These are phyloP conservation scores for Volvox africanus DNA, from an alignment of 139 green algal species.

Conservation along the genomic window DNA sequence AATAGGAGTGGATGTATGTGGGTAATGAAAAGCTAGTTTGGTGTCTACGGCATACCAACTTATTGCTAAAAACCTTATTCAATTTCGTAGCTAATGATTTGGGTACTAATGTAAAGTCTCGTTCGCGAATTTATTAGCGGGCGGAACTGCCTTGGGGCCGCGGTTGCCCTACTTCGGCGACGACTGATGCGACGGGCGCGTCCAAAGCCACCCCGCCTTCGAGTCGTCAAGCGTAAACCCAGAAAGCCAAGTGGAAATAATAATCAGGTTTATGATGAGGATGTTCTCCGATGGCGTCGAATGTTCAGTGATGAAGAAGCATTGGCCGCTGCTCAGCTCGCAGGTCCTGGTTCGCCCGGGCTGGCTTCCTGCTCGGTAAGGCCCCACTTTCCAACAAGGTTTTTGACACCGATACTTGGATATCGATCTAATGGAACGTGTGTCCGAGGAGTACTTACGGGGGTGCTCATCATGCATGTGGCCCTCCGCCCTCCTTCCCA, in stretches of 20 bases:
- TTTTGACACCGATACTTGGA: background rate
- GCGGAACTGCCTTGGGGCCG: background rate
- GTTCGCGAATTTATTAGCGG: background rate
- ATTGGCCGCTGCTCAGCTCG: background rate
- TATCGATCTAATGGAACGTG: background rate
- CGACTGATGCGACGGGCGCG: background rate
- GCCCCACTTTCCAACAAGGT: too few species aligned
- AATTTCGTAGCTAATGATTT: background rate
- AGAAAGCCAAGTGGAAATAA: background rate
- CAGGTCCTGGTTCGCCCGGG: background rate
- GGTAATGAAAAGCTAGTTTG: background rate
- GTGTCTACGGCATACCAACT: background rate
- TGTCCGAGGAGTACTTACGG: background rate
- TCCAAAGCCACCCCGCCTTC: background rate
- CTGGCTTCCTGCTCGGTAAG: background rate
- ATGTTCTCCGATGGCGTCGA: background rate
- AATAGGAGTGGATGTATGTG: background rate
- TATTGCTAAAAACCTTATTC: background rate
- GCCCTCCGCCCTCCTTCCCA: too few species aligned
- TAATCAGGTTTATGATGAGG: conserved; percentile 31
- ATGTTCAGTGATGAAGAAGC: conserved; percentile 4
- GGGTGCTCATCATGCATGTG: too few species aligned
- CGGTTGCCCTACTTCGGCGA: background rate
- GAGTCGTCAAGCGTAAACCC: conserved; percentile 4
- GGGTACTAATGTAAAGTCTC: background rate